Evolutionary conservation across 2,329 filamentous ascomycete species (phyloP), one percentile per base, ranked within the genome.

Genomic region (Colletotrichum shisoi): DNA sequence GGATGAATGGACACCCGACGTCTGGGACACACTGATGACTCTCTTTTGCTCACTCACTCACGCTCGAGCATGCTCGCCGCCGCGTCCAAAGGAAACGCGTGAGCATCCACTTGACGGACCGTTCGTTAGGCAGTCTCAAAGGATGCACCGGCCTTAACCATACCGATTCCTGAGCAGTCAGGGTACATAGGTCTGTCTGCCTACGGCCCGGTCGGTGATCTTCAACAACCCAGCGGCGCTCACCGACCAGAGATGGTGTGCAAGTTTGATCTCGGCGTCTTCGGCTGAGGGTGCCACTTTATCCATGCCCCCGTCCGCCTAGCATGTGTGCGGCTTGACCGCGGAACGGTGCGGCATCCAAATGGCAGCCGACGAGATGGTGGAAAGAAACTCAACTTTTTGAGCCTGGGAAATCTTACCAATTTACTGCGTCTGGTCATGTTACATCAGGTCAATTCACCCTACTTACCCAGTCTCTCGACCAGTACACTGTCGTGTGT

Each of bases 171-270:
- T 34, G 31, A 17, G 51, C 31, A 65, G 42, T 19, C 39, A 31
- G 4, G 7, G 27, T 31, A 31, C 27, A 31, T 31, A 31, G 1
- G 27, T 31, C 6, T 31, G 27, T 31, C 27, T 31, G 27, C 44
- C 49, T 24, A 45, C 53, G 61, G 61, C 42, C 54, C 61, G 54
- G 37, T 21, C 49, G 54, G 51, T 34, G 54, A 64, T 60, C 62
- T 64, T 64, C 61, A 57, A 60, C 64, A 42, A 57, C 27, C 42
- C 60, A 34, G 27, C 49, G n/a, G 24, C 48, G 61, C 65, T 65
- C 61, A 64, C 65, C 62, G 61, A 68, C 37, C 61, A 59, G 49
- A 58, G 56, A 57, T 64, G 65, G 65, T 60, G 65, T 65, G 65
- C 13, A 64, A 27, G 61, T 65, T 42, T 68, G 61, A 49, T 57